A percentile compares a stretch with the other conserved stretches of the same genome.
Conservation (phyloP, 495 filamentous ascomycete genomes). For the Daldinia concentrica region DNA sequence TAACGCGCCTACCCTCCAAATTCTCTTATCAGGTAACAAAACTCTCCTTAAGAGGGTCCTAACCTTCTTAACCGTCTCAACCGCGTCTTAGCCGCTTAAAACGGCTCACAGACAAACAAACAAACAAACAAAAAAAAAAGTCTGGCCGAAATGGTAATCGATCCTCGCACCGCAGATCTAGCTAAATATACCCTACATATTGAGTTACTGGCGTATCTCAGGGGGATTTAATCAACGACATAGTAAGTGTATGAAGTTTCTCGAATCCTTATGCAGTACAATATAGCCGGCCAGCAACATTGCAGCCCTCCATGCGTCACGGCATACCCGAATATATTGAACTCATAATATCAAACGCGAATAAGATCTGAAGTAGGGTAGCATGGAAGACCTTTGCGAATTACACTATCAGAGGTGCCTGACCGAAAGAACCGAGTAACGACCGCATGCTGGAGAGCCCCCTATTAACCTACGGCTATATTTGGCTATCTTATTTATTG, state of each 20-base stretch:
- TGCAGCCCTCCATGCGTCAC: constrained; percentile 18
- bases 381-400: constrained; percentile 9
- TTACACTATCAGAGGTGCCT: constrained; percentile 17
- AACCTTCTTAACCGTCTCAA: not conserved
- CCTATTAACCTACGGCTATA: constrained; percentile 30
- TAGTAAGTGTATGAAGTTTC: not conserved
- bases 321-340: constrained; percentile 31
- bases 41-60: constrained; percentile 16
- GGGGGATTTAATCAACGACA: not conserved
- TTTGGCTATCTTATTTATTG: constrained; percentile 38
- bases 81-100: too few relatives aligned
- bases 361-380: constrained; percentile 28
- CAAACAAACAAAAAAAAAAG: not conserved
- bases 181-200: not conserved
- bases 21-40: constrained; percentile 16
- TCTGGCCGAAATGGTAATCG: not conserved
- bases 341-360: constrained; percentile 24
- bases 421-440: constrained; percentile 23
- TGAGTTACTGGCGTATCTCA: not conserved
- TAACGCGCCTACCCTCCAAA: not conserved
- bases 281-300: constrained; percentile 10
- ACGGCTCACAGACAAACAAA: not conserved
- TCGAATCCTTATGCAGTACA: constrained; percentile 1
- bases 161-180: not conserved
- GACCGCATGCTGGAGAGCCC: not conserved